Evolutionary conservation across 768 basidiomycete genomes (phyloP).

Genomic region (Boletus bicolor): DNA sequence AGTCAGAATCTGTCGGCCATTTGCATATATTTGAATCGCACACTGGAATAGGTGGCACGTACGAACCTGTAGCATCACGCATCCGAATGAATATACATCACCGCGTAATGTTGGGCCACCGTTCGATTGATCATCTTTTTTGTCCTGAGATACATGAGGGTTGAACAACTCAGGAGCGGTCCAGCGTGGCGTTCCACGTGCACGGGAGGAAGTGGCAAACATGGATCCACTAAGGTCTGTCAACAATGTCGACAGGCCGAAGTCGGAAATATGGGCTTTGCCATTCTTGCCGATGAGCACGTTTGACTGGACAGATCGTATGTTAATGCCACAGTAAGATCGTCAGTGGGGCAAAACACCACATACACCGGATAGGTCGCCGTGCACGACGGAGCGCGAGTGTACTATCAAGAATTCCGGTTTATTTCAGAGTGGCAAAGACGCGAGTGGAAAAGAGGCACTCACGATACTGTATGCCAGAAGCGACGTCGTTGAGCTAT

Average conservation of each 20-base stretch:
- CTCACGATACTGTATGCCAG: conserved; percentile 6
- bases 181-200: neutral
- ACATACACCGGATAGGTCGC: conserved; percentile 10
- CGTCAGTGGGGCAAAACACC: neutral
- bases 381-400: conserved; percentile 4
- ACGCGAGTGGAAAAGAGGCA: neutral
- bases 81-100: conserved; percentile 4
- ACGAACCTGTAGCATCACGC: conserved; percentile 2
- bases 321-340: neutral
- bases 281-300: neutral
- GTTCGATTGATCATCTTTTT: neutral
- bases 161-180: conserved; percentile 2
- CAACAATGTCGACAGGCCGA: conserved; percentile 7
- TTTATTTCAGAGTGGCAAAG: neutral
- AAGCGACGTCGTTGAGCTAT: conserved; percentile 1
- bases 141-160: neutral
- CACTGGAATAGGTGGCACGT: neutral
- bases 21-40: neutral
- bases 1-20: neutral
- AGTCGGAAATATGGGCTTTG: neutral
- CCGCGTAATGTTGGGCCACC: neutral
- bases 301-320: neutral
- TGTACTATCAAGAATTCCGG: neutral
- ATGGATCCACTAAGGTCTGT: conserved; percentile 1
- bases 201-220: neutral